These are phyloP conservation scores for Rhynchosporium graminicola DNA, from an alignment of 2,329 filamentous ascomycete genomes.

Conservation along the genomic window DNA sequence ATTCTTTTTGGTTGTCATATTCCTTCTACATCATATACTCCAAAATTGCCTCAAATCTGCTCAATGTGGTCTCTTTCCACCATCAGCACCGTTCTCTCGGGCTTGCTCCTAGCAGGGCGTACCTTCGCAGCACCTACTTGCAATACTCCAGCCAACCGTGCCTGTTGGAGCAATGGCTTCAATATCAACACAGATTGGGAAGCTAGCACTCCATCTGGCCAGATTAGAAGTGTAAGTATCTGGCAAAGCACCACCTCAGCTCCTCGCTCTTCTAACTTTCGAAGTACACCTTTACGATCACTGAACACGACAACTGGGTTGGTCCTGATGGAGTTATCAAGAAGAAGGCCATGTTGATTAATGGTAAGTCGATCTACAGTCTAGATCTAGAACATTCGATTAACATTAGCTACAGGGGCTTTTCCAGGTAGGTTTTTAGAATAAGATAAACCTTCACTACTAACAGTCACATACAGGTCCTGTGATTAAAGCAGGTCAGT, in stretches of 20 bases:
- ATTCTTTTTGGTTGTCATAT: too few species aligned
- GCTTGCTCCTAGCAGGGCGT: slow-evolving; percentile 15
- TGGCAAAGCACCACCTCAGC: not conserved
- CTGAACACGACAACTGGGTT: slow-evolving; percentile 20
- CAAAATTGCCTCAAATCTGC: slow-evolving; percentile 8
- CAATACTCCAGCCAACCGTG: slow-evolving; percentile 20
- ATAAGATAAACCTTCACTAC: slow-evolving; percentile 38
- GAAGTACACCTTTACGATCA: slow-evolving; percentile 20
- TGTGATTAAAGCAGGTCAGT: slow-evolving; percentile 36
- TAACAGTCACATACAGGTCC: slow-evolving; percentile 30
- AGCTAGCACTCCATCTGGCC: slow-evolving; percentile 12
- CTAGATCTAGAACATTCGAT: not conserved
- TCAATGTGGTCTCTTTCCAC: slow-evolving; percentile 5
- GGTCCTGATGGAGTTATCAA: slow-evolving; percentile 18
- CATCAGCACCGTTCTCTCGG: not conserved
- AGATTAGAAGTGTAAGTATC: slow-evolving; percentile 8
- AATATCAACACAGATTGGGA: slow-evolving; percentile 24
- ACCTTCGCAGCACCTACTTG: slow-evolving; percentile 15
- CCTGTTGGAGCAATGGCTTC: slow-evolving; percentile 22
- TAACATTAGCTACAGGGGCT: slow-evolving; percentile 33
- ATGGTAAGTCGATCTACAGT: not conserved
- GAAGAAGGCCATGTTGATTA: slow-evolving; percentile 21
- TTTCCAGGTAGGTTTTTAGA: slow-evolving; percentile 30
- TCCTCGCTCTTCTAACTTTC: not conserved
- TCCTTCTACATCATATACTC: not conserved